phyloP scores from a whole-genome alignment of 495 filamentous ascomycete genomes.

The Aspergillus coremiiformis region DNA sequence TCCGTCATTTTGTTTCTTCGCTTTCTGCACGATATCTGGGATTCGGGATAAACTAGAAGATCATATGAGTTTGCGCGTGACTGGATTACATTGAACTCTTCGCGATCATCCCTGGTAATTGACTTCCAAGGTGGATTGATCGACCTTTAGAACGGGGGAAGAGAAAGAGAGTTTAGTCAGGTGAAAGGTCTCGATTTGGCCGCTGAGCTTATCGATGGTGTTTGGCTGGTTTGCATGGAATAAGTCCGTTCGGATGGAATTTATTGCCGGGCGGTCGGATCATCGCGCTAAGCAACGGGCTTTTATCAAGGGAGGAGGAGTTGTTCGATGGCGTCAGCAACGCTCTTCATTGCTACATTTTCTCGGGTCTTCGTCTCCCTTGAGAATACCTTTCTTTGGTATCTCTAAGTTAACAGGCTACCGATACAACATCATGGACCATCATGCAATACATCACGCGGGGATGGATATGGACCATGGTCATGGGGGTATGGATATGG shows the following conservation, averaged over 20 bases:
- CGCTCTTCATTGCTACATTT: too few species aligned
- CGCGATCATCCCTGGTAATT: background rate
- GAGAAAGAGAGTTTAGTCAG: too few species aligned
- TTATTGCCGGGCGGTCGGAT: background rate
- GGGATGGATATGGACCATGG: slow-evolving; percentile 38
- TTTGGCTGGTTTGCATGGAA: slow-evolving; percentile 43
- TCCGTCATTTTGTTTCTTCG: slow-evolving; percentile 18
- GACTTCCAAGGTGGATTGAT: background rate
- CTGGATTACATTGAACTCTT: background rate
- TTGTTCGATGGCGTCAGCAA: slow-evolving; percentile 1
- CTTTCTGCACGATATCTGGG: background rate
- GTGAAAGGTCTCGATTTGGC: slow-evolving; percentile 13
- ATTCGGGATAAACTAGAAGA: background rate
- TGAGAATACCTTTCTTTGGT: background rate
- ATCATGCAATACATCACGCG: slow-evolving; percentile 28
- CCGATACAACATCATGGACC: slow-evolving; percentile 16
- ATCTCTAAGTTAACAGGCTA: background rate
- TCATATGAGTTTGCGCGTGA: background rate
- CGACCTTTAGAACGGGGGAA: background rate
- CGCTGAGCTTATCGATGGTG: slow-evolving; percentile 25
- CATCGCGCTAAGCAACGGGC: background rate
- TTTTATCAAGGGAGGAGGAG: background rate
- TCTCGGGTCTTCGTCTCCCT: background rate
- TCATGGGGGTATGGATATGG: slow-evolving; percentile 56
- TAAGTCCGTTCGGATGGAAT: too few species aligned